Percentiles rank a stretch among this genome's conserved stretches.
phyloP scores from a whole-genome alignment of 2,329 filamentous ascomycete species.

The Exophiala phaeomuriformis region DNA sequence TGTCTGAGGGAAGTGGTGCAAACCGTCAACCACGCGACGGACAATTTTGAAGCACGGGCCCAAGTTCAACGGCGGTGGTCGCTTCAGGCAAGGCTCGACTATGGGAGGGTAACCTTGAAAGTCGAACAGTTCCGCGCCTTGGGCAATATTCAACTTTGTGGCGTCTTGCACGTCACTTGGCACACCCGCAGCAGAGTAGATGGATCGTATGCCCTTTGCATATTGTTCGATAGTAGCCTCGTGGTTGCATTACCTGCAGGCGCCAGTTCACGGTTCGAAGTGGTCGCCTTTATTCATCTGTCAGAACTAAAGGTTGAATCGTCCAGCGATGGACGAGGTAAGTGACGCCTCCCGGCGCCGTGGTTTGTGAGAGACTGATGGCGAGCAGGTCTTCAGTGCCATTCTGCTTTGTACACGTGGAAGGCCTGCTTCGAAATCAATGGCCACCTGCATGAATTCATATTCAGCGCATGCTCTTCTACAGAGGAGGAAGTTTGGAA shows the following conservation, averaged over 20 bases:
- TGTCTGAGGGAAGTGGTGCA: conserved; percentile 66
- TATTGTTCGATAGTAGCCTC: conserved; percentile 74
- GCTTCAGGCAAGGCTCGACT: conserved; percentile 71
- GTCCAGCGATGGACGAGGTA: conserved; percentile 51
- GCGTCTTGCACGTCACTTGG: conserved; percentile 76
- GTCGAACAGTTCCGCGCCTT: conserved; percentile 65
- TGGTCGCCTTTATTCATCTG: conserved; percentile 67
- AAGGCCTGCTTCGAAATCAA: conserved; percentile 78
- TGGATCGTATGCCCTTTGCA: conserved; percentile 76
- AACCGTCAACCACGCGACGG: conserved; percentile 77
- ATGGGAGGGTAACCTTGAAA: conserved; percentile 54
- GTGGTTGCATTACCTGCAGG: conserved; percentile 64
- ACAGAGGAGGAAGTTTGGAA: conserved; percentile 78
- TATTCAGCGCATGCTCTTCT: conserved; percentile 77
- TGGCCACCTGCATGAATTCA: conserved; percentile 70
- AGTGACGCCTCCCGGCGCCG: not conserved
- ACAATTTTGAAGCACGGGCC: conserved; percentile 61
- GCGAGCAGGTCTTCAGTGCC: conserved; percentile 73
- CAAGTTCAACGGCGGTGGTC: conserved; percentile 75
- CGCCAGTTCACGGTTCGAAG: conserved; percentile 60
- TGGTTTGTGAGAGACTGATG: not conserved
- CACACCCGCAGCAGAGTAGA: conserved; percentile 60
- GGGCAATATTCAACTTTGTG: conserved; percentile 73
- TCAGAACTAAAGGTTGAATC: conserved; percentile 61
- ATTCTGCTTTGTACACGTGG: conserved; percentile 82